Evolutionary conservation across 345 rosid genomes (phyloP).

Genomic region (rapeseed (Brassica napus)): Da-Ae NC_063434.1:28676001-28676500

Average conservation of each 20-base stretch:
- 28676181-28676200: neutral
- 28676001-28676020: neutral
- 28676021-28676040: conserved; percentile 17
- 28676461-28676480: neutral
- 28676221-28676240: neutral
- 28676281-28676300: neutral
- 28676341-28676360: neutral
- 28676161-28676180: neutral
- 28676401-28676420: neutral
- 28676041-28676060: neutral
- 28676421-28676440: neutral
- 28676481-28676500: neutral
- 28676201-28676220: too few relatives aligned
- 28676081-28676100: conserved; percentile 5
- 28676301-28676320: neutral
- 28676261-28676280: neutral
- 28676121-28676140: conserved; percentile 3
- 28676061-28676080: neutral
- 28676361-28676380: neutral
- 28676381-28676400: neutral
- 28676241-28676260: neutral
- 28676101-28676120: conserved; percentile 18
- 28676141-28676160: neutral
- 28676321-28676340: neutral
- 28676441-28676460: neutral